phyloP scores from a whole-genome alignment of 306 rosid species.

The Pterocarpus macrocarpus region DNA sequence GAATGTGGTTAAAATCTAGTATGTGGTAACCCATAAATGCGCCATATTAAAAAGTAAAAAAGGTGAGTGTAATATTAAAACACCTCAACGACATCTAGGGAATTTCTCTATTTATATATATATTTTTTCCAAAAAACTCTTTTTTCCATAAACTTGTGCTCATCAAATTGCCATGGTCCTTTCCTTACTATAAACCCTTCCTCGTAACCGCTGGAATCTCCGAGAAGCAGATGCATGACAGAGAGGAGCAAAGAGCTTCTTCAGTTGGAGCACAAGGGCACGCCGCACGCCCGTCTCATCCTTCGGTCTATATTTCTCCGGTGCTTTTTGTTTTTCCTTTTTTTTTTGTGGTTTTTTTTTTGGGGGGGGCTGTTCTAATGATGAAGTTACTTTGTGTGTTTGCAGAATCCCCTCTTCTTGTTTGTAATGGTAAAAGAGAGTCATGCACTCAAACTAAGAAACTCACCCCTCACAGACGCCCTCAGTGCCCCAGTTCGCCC shows the following conservation, averaged over 20 bases:
- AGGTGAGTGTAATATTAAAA: too few relatives aligned
- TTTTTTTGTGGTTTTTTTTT: neutral
- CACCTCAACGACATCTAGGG: too few relatives aligned
- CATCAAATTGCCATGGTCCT: too few relatives aligned
- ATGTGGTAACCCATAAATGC: too few relatives aligned
- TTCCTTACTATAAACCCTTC: neutral
- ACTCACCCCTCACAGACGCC: constrained; percentile 52
- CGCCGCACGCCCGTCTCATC: constrained; percentile 62
- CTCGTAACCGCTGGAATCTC: neutral
- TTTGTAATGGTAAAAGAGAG: constrained; percentile 46
- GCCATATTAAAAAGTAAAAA: too few relatives aligned
- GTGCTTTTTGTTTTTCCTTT: neutral
- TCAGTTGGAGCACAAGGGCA: constrained; percentile 61
- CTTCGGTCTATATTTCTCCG: constrained; percentile 51
- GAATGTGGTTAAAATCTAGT: too few relatives aligned
- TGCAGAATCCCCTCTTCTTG: constrained; percentile 70
- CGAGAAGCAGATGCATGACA: constrained; percentile 50
- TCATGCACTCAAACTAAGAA: constrained; percentile 44
- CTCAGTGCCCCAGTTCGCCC: constrained; percentile 55
- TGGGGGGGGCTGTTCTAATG: neutral
- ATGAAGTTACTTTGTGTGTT: constrained; percentile 5
- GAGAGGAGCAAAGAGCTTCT: constrained; percentile 81
- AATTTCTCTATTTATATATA: too few relatives aligned
- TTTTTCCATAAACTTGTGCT: too few relatives aligned
- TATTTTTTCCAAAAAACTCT: too few relatives aligned